These are phyloP conservation scores for Wallacemonas sp. DNA, from an alignment of 208 protist species.

Conservation along the genomic window DNA sequence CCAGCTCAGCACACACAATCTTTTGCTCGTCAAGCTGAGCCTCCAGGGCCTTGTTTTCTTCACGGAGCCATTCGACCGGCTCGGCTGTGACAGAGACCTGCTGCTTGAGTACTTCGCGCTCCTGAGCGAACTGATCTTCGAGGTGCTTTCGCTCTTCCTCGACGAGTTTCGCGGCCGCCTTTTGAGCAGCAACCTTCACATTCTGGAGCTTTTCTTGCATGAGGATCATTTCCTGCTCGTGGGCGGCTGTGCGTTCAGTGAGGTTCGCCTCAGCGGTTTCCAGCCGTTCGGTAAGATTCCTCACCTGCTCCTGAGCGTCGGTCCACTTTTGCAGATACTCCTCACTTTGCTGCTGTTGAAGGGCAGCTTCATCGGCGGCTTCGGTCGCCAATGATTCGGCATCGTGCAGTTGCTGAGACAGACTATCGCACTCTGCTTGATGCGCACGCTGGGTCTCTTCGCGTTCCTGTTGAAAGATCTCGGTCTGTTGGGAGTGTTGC, in stretches of 20 bases:
- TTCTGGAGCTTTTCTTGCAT: slow-evolving; percentile 16
- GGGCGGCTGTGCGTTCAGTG: neutral
- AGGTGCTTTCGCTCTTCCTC: slow-evolving; percentile 12
- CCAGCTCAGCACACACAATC: neutral
- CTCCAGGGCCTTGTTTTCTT: slow-evolving; percentile 33
- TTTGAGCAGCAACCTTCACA: slow-evolving; percentile 14
- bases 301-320: neutral
- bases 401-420: neutral
- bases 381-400: neutral
- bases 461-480: too few relatives aligned
- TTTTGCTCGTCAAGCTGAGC: slow-evolving; percentile 1
- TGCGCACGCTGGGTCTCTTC: too few relatives aligned
- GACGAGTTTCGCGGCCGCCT: slow-evolving; percentile 2
- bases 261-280: slow-evolving; percentile 2
- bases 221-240: slow-evolving; percentile 10
- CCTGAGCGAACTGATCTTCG: slow-evolving; percentile 21
- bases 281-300: neutral
- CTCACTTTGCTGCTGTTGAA: slow-evolving; percentile 10
- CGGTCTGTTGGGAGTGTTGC: too few relatives aligned
- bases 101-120: slow-evolving; percentile 15
- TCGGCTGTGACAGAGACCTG: neutral
- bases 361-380: slow-evolving; percentile 1
- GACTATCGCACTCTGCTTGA: neutral
- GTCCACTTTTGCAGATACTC: slow-evolving; percentile 8
- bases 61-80: slow-evolving; percentile 39